Conservation (phyloP, 192 early-diverging fungal genomes). For the Rhizophagus clarus region DNA sequence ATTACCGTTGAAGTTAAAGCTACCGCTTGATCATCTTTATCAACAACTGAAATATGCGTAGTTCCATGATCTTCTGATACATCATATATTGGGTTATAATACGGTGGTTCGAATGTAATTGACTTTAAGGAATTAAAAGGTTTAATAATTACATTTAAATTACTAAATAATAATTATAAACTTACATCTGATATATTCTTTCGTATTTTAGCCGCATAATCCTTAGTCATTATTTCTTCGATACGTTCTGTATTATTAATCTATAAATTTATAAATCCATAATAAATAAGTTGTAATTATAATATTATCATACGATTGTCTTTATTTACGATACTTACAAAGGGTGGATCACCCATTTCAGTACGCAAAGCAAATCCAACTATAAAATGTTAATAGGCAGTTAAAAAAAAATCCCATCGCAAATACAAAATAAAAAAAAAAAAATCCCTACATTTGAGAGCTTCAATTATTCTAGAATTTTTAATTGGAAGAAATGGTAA, state of each 20-base stretch:
- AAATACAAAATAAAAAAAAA: neutral
- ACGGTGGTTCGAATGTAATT: constrained; percentile 63
- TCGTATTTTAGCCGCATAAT: constrained; percentile 65
- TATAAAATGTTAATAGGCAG: neutral
- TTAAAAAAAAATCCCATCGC: neutral
- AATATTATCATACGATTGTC: neutral
- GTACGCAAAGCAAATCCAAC: constrained; percentile 81
- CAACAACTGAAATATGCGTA: constrained; percentile 85
- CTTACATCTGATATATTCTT: constrained; percentile 71
- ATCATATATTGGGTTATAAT: constrained; percentile 85
- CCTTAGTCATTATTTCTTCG: constrained; percentile 67
- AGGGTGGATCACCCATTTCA: constrained; percentile 80
- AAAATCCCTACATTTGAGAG: constrained; percentile 69
- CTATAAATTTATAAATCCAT: constrained; percentile 23
- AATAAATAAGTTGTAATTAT: neutral
- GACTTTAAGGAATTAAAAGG: constrained; percentile 33
- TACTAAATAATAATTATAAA: neutral
- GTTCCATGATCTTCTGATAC: constrained; percentile 84
- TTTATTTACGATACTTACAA: constrained; percentile 44
- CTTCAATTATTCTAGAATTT: constrained; percentile 63
- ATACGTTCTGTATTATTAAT: constrained; percentile 57
- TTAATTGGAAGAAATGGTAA: neutral
- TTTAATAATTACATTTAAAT: neutral
- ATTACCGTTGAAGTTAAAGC: constrained; percentile 79
- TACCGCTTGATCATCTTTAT: constrained; percentile 75